Evolutionary conservation across 305 asterid genomes (phyloP).

Genomic region (Fraxinus latifolia): DNA sequence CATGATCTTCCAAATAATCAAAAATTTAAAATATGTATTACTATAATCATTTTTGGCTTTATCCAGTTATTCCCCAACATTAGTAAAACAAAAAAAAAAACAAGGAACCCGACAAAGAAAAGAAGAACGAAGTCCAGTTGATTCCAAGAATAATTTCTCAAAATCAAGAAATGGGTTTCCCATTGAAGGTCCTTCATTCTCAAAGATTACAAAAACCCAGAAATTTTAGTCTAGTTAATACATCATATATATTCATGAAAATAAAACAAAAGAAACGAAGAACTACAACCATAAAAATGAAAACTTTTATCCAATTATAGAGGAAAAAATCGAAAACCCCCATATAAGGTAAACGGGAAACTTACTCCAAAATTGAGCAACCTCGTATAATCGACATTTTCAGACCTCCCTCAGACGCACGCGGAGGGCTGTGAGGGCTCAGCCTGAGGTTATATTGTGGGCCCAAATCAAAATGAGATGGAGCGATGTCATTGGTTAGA

Average conservation of each 20-base stretch:
- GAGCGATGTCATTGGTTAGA: background rate
- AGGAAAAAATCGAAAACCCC: background rate
- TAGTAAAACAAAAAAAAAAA: background rate
- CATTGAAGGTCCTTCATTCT: background rate
- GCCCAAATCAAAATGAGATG: background rate
- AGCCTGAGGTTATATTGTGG: slow-evolving; percentile 1
- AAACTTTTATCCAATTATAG: background rate
- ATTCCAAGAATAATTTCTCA: background rate
- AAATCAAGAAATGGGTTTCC: background rate
- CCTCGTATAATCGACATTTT: background rate
- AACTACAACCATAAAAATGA: background rate
- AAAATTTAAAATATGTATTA: background rate
- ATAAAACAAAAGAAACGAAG: background rate
- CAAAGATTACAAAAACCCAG: background rate
- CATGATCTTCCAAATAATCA: background rate
- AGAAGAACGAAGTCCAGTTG: background rate
- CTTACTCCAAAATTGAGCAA: slow-evolving; percentile 1
- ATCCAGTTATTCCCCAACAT: background rate
- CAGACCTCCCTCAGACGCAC: background rate
- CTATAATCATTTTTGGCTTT: background rate
- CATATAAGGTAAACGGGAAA: background rate
- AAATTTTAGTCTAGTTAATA: background rate
- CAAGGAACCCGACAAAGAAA: background rate
- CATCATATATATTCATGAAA: background rate
- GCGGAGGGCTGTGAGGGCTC: background rate